Percentiles rank a stretch among this genome's conserved stretches.
phyloP scores from a whole-genome alignment of 257 asterid species.

The Plantago elongata region DNA sequence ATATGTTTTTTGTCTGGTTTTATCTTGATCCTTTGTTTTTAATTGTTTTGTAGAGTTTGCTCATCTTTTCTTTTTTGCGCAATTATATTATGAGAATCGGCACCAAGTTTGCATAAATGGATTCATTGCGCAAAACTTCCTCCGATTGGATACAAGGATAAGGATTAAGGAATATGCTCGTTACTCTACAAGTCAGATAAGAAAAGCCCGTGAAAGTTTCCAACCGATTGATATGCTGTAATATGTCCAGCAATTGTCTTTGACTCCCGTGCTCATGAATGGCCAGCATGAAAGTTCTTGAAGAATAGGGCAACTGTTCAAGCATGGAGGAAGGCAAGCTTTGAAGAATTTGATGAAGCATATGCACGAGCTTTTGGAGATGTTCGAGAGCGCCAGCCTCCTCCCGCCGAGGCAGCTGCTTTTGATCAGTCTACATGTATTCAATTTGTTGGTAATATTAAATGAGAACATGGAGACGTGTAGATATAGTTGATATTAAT shows the following conservation, averaged over 20 bases:
- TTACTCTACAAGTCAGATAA: conserved; percentile 58
- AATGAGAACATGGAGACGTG: no score
- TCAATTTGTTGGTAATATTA: neutral
- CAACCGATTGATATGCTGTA: conserved; percentile 54
- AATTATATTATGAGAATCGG: no score
- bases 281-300: conserved; percentile 33
- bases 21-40: no score
- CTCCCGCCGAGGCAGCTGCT: conserved; percentile 39
- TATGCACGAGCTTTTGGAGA: conserved; percentile 88
- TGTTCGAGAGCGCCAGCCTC: conserved; percentile 46
- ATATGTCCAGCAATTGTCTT: conserved; percentile 49
- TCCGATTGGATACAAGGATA: no score
- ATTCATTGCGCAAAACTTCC: no score
- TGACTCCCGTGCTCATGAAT: conserved; percentile 34
- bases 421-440: conserved; percentile 68
- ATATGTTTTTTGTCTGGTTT: no score
- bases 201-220: conserved; percentile 53
- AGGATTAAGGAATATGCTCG: conserved; percentile 56
- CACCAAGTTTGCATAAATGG: no score
- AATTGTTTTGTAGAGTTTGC: no score
- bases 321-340: conserved; percentile 60
- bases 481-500: no score
- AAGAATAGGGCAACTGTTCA: conserved; percentile 58
- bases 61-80: no score
- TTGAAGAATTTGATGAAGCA: conserved; percentile 79